Base-by-base conservation (phyloP, 495 filamentous ascomycete species). In the Neurospora sp. region DNA sequence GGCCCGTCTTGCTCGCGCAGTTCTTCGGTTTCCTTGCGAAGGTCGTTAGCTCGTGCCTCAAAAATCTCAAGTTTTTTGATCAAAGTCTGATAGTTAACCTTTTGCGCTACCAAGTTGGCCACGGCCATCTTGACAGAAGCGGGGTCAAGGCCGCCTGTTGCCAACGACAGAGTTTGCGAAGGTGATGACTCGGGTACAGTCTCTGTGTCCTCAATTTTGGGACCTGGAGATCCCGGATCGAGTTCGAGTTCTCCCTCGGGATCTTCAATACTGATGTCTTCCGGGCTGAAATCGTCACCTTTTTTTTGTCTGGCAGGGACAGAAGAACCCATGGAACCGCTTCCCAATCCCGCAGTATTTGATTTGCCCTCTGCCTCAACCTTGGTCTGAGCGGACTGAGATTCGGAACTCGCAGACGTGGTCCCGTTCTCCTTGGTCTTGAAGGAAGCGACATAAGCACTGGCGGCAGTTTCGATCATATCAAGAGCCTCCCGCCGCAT, bases 261-360 rank as follows among this genome's bases (percentile, higher is more conserved):
- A 70, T 77, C 79, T 70, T 83, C 81, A 20, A 87, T 81, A 61
- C 86, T 75, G 59, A 87, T 85, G 72, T 87, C 85, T 8, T 87
- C 84, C 0, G 85, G 84, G 35, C 79, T 78, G 1, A 77, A 75
- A 71, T 79, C 80, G 68, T 71, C 82, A 71, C 77, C 68, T 16
- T 77, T 78, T 20, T 80, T 81, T 5, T 69, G 31, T 42, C 74
- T 80, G 65, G 74, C 6, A 16, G 68, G 53, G 27, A 35, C 53
- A 31, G 53, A 61, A 7, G 53, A 7, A 61, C 12, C 22, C 53
- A 20, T 16, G 7, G 53, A 12, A 31, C 22, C 6, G 14, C 12
- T 61, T 61, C 22, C 53, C 22, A 16, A 61, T 31, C 22, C 53
- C 12, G 14, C 53, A 35, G 53, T 35, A 35, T 22, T 72, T 20